phyloP scores from a whole-genome alignment of 768 basidiomycete species.

The Tylopilus rubrobrunneus region DNA sequence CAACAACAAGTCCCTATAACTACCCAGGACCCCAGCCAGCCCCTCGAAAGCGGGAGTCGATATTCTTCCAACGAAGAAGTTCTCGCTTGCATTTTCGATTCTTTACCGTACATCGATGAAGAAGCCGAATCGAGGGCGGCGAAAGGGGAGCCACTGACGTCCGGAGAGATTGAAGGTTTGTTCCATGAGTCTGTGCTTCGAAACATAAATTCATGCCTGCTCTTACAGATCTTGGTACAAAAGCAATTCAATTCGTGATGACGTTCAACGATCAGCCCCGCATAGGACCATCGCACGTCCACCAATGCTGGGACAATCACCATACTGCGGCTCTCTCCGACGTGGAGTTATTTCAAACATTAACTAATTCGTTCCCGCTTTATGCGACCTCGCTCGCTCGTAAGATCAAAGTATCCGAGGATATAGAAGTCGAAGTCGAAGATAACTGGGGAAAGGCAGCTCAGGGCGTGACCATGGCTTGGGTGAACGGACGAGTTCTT shows the following conservation, averaged over 20 bases:
- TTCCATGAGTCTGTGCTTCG: conserved; percentile 3
- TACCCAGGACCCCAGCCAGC: not conserved
- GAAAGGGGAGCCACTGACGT: conserved; percentile 41
- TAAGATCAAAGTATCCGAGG: conserved; percentile 51
- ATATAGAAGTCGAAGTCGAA: conserved; percentile 52
- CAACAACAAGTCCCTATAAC: conserved; percentile 9
- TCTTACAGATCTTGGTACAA: conserved; percentile 56
- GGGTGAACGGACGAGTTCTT: conserved; percentile 77
- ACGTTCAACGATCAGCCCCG: conserved; percentile 51
- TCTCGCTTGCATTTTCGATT: conserved; percentile 28
- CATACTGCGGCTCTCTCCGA: conserved; percentile 12
- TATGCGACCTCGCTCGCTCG: conserved; percentile 75
- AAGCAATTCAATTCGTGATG: conserved; percentile 73
- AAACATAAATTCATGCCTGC: not conserved
- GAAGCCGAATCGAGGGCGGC: conserved; percentile 33
- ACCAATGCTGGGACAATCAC: conserved; percentile 20
- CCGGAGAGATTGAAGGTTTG: conserved; percentile 55
- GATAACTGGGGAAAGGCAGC: conserved; percentile 51
- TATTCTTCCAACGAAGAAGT: conserved; percentile 15
- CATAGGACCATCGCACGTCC: conserved; percentile 24
- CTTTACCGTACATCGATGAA: conserved; percentile 27
- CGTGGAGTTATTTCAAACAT: conserved; percentile 43
- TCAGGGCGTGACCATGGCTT: conserved; percentile 55
- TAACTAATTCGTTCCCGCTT: conserved; percentile 88
- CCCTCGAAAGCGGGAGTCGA: conserved; percentile 6